phyloP scores from a whole-genome alignment of 331 rosid species.

The Ulmus americana region DNA sequence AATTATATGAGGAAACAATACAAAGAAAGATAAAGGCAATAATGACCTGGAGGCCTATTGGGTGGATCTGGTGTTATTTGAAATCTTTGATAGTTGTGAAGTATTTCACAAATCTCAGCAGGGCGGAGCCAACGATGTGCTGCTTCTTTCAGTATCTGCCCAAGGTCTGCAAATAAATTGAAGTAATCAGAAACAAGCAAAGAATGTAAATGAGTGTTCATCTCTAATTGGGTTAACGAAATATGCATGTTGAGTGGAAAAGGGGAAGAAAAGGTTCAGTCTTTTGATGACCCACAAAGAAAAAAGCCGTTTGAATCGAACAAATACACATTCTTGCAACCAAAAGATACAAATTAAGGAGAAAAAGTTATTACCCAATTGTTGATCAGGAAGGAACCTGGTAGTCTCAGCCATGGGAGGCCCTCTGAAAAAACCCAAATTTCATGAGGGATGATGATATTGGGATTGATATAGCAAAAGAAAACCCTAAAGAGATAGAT shows the following conservation, averaged over 20 bases:
- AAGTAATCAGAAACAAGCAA: neutral
- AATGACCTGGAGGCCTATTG: constrained; percentile 54
- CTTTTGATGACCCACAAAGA: neutral
- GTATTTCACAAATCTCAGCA: constrained; percentile 63
- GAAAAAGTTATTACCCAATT: constrained; percentile 35
- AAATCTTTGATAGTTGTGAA: constrained; percentile 48
- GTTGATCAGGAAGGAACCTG: constrained; percentile 31
- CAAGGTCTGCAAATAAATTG: constrained; percentile 28
- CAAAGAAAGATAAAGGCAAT: constrained; percentile 1
- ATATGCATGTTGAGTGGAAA: neutral
- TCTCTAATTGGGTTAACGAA: neutral
- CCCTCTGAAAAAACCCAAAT: constrained; percentile 21
- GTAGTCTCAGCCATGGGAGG: constrained; percentile 40
- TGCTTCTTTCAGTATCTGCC: constrained; percentile 51
- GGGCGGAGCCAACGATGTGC: constrained; percentile 72
- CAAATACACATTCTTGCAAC: neutral
- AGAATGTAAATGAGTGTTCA: neutral
- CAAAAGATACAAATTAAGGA: neutral
- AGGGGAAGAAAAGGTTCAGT: neutral
- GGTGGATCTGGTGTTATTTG: constrained; percentile 53
- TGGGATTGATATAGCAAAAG: no score
- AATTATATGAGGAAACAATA: neutral
- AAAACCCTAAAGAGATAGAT: no score
- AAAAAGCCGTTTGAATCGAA: neutral
- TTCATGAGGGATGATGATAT: neutral